These are phyloP conservation scores for Thalia dealbata DNA, from an alignment of 176 grass and related monocot species.

Conservation along the genomic window DNA sequence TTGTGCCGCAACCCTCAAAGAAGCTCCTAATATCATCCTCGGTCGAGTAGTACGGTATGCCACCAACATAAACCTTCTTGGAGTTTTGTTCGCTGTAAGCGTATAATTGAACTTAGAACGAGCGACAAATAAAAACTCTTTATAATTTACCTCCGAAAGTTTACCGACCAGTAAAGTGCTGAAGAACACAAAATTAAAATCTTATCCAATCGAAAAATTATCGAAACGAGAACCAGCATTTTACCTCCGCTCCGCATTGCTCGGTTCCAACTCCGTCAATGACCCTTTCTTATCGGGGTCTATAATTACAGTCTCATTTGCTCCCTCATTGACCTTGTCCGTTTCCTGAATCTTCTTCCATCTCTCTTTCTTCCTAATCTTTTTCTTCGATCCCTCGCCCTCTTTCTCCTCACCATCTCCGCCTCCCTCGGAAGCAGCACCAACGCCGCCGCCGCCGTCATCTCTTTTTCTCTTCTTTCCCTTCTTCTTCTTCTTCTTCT, in stretches of 20 bases:
- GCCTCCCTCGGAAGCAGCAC: conserved; percentile 23
- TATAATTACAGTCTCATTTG: neutral
- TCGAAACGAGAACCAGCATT: neutral
- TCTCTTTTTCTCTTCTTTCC: conserved; percentile 44
- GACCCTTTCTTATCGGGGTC: conserved; percentile 3
- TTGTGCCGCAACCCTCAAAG: conserved; percentile 71
- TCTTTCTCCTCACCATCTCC: conserved; percentile 9
- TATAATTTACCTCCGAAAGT: neutral
- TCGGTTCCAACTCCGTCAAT: neutral
- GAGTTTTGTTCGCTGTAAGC: conserved; percentile 49
- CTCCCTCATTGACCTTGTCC: neutral
- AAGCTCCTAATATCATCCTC: conserved; percentile 94
- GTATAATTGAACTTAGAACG: conserved; percentile 11
- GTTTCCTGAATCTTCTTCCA: conserved; percentile 7
- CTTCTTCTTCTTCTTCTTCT: conserved; percentile 41
- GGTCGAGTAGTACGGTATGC: conserved; percentile 88
- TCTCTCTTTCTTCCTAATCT: conserved; percentile 21
- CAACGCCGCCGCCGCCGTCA: neutral
- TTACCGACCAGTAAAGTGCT: neutral
- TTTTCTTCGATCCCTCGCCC: conserved; percentile 22
- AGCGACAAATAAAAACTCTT: neutral
- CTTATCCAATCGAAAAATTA: neutral
- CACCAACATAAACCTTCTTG: conserved; percentile 93
- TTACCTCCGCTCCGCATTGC: neutral
- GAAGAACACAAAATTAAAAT: conserved; percentile 7